Base-by-base conservation (phyloP, 352 stramenopile species). In the Phytophthora brassicae region DNA sequence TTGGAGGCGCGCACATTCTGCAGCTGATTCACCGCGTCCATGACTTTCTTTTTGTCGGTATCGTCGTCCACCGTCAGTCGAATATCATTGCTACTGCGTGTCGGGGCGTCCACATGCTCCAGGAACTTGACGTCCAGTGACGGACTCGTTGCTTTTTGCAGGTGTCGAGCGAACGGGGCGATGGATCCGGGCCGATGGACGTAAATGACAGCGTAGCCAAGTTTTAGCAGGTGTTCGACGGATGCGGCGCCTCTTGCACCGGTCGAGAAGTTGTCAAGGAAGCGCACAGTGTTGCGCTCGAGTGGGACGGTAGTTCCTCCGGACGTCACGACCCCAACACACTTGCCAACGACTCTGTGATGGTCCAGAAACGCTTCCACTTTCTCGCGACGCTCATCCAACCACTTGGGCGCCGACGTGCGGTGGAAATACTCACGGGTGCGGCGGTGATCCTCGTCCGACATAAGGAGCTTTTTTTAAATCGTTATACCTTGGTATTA, bases 251-350 rank as follows among this genome's bases (percentile, higher is more conserved):
- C 95, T 29, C 95, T 73, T 4, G 80, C 85, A n/a, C 97, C 97
- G 0, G 96, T 99, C 14, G 84, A 97, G 70, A 99, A 99, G 61
- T 99, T 99, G 72, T 99, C 97, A 23, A 99, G 82, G 73, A 97
- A 99, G 39, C 97, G 90, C 29, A 99, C 97, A 2, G 84, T 96
- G 65, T 98, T 95, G 38, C 86, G 73, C 79, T 99, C 97, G 23
- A 99, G 81, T 52, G 95, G 92, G 29, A 98, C 92, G 7, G 92
- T 97, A 6, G 97, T 99, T 14, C 97, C 97, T 24, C 97, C 97
- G 0, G 89, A 98, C 17, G 95, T 98, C 12, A 99, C 93, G 24
- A 99, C 64, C 1, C 90, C 96, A 16, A 99, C 76, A 56, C 81
- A 93, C 64, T 88, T 89, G 16, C 83, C 81, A 12, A 89, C 71